Evolutionary conservation across 1,284 basidiomycete genomes (phyloP).

Genomic region (Ustilago sp.): DNA sequence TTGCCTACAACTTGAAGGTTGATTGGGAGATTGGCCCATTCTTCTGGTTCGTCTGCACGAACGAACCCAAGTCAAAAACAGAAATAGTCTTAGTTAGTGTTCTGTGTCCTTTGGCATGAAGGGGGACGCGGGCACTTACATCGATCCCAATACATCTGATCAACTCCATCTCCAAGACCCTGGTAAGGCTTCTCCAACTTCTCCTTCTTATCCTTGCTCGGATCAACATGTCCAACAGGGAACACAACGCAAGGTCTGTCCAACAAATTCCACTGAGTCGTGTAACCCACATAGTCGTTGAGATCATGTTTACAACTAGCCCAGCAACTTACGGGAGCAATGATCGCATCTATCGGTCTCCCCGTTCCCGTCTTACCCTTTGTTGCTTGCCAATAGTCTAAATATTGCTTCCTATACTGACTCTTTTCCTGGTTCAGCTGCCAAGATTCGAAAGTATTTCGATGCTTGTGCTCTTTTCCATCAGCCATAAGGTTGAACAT

Average conservation of each 20-base stretch:
- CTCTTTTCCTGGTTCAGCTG: constrained; percentile 70
- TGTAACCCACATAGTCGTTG: constrained; percentile 67
- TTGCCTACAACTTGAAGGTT: constrained; percentile 78
- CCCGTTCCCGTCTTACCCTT: constrained; percentile 72
- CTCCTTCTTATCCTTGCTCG: constrained; percentile 75
- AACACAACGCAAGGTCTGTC: constrained; percentile 71
- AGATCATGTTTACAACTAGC: constrained; percentile 74
- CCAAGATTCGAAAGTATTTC: constrained; percentile 74
- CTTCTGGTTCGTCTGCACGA: constrained; percentile 59
- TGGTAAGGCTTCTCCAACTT: constrained; percentile 22
- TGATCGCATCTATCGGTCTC: constrained; percentile 75
- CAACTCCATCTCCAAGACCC: constrained; percentile 9
- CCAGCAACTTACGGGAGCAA: constrained; percentile 74
- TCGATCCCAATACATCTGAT: constrained; percentile 28
- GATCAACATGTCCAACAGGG: constrained; percentile 70
- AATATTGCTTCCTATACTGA: constrained; percentile 73
- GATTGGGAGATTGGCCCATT: constrained; percentile 76
- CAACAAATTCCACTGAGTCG: constrained; percentile 26
- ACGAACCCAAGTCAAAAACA: neutral
- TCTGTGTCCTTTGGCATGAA: neutral
- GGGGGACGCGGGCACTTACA: neutral
- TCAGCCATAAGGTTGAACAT: constrained; percentile 26
- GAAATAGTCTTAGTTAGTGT: neutral
- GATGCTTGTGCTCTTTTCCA: constrained; percentile 18
- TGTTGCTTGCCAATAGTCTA: constrained; percentile 75